A percentile compares a stretch with the other conserved stretches of the same genome.
These are phyloP conservation scores for Eucalyptus curtisii DNA, from an alignment of 345 rosid species.

Conservation along the genomic window DNA sequence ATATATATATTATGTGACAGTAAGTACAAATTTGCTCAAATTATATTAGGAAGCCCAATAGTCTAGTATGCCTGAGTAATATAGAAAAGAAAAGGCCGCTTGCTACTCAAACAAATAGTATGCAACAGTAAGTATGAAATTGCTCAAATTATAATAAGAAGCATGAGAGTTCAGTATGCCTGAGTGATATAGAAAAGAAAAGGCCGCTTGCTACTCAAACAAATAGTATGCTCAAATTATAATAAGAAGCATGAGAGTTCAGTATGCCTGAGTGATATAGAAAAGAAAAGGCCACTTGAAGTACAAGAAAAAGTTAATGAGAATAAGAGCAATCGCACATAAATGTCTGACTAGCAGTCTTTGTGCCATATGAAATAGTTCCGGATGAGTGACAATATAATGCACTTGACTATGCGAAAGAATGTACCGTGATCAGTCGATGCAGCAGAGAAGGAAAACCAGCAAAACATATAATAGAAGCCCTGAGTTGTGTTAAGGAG, in stretches of 20 bases:
- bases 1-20: background rate
- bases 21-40: background rate
- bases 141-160: background rate
- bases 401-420: background rate
- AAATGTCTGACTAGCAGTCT: background rate
- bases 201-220: background rate
- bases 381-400: background rate
- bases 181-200: background rate
- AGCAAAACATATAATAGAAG: slow-evolving; percentile 41
- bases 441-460: slow-evolving; percentile 51
- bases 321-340: background rate
- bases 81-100: background rate
- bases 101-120: background rate
- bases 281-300: background rate
- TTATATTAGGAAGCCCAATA: background rate
- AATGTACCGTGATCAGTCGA: slow-evolving; percentile 62
- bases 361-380: background rate
- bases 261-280: background rate
- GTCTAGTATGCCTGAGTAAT: background rate
- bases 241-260: background rate
- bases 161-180: background rate
- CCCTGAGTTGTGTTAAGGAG: slow-evolving; percentile 44
- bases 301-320: background rate
- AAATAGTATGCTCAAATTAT: background rate
- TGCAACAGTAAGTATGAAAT: background rate